Conservation (phyloP, 495 filamentous ascomycete species). For the Neurospora hispaniola region DNA sequence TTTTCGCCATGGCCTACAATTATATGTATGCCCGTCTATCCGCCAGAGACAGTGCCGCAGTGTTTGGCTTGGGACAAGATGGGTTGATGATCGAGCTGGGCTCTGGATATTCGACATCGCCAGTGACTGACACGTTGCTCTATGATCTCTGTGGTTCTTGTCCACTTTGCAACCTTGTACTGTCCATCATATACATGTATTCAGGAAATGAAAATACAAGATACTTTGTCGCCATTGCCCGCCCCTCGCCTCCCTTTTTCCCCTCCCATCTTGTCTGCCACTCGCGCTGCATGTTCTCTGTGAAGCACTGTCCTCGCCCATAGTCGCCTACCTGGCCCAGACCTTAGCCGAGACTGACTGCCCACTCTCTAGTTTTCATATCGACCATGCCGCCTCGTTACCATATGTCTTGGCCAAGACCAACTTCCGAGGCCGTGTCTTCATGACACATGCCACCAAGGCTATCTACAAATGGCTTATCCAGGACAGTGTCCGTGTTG, state of each 20-base stretch:
- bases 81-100: conserved; percentile 10
- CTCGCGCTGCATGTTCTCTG: conserved; percentile 5
- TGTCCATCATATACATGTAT: conserved; percentile 16
- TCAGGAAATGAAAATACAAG: conserved; percentile 28
- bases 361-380: conserved; percentile 62
- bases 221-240: conserved; percentile 20
- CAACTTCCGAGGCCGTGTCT: conserved; percentile 90
- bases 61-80: conserved; percentile 14
- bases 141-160: neutral
- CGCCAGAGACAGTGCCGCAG: conserved; percentile 4
- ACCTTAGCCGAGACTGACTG: conserved; percentile 17
- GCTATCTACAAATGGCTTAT: conserved; percentile 99
- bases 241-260: conserved; percentile 12
- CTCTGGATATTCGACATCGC: conserved; percentile 4
- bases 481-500: conserved; percentile 87
- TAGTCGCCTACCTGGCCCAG: neutral
- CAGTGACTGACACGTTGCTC: neutral
- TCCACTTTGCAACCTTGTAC: conserved; percentile 15
- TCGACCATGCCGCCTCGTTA: conserved; percentile 92
- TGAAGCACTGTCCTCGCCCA: conserved; percentile 5
- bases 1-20: neutral
- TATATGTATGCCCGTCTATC: neutral
- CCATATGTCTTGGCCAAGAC: conserved; percentile 97
- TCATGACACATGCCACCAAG: conserved; percentile 98
- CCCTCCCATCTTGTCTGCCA: conserved; percentile 6